phyloP scores from a whole-genome alignment of 352 stramenopile species.

The Thalassiosira delicatula region DNA sequence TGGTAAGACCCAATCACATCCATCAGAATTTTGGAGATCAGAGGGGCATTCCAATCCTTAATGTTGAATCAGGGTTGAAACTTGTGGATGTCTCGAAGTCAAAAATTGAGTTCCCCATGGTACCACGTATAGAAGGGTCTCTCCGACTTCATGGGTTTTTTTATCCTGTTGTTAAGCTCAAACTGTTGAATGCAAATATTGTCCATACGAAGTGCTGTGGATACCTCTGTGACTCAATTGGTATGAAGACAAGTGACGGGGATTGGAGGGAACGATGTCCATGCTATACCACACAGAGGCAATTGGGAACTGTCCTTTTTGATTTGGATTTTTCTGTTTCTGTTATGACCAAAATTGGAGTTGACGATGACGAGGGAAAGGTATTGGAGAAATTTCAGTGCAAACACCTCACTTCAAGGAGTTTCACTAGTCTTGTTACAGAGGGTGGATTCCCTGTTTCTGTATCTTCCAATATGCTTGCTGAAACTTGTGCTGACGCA shows the following conservation, averaged over 20 bases:
- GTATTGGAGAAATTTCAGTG: background rate
- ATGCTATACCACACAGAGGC: background rate
- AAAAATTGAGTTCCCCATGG: background rate
- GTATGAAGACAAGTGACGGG: background rate
- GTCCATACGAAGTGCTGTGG: background rate
- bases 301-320: background rate
- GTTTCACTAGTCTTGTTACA: background rate
- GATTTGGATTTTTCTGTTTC: background rate
- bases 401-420: background rate
- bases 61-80: background rate
- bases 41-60: background rate
- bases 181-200: background rate
- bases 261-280: background rate
- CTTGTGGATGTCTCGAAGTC: background rate
- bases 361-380: background rate
- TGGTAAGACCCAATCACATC: background rate
- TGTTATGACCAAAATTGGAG: background rate
- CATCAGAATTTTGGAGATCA: background rate
- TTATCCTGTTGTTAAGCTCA: background rate
- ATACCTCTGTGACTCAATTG: slow-evolving; percentile 2
- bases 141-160: background rate
- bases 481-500: background rate
- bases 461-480: background rate
- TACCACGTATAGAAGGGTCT: background rate
- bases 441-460: background rate